Evolutionary conservation across 352 stramenopile genomes (phyloP).

Genomic region (Poterioochromonas sp.): DNA sequence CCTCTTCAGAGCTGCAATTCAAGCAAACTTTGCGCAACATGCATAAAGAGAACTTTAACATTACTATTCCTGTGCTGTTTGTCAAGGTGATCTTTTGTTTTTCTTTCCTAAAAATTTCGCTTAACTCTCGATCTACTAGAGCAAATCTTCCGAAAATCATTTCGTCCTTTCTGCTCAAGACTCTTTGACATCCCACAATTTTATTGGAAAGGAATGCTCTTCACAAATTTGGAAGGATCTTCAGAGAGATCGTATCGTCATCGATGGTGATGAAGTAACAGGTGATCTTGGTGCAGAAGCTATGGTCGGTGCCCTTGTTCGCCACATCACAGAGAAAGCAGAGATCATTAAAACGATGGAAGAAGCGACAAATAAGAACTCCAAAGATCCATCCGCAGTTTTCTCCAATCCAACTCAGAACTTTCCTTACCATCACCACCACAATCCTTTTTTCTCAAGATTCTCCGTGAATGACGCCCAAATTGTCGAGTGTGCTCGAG

Average conservation of each 20-base stretch:
- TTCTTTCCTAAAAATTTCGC: background rate
- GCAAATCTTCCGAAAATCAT: background rate
- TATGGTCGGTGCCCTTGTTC: slow-evolving; percentile 16
- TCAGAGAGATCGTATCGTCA: background rate
- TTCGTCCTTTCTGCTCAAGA: background rate
- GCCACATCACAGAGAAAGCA: background rate
- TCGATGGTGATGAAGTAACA: background rate
- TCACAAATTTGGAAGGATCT: slow-evolving; percentile 21
- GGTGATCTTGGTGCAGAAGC: background rate
- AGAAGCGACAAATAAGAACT: background rate
- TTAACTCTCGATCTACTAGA: background rate
- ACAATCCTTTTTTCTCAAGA: background rate
- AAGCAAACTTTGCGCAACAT: background rate
- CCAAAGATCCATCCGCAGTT: background rate
- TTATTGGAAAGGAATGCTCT: background rate
- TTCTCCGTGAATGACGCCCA: background rate
- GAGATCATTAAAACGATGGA: background rate
- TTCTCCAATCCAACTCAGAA: background rate
- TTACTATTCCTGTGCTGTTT: slow-evolving; percentile 20
- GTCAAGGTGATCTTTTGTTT: background rate
- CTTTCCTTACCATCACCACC: background rate
- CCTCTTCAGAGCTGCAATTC: background rate
- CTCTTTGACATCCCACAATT: background rate
- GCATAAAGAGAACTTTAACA: background rate
- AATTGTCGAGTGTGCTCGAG: background rate